Base-by-base conservation (phyloP, 116 monocot species). In the Posidonia oceanica region DNA sequence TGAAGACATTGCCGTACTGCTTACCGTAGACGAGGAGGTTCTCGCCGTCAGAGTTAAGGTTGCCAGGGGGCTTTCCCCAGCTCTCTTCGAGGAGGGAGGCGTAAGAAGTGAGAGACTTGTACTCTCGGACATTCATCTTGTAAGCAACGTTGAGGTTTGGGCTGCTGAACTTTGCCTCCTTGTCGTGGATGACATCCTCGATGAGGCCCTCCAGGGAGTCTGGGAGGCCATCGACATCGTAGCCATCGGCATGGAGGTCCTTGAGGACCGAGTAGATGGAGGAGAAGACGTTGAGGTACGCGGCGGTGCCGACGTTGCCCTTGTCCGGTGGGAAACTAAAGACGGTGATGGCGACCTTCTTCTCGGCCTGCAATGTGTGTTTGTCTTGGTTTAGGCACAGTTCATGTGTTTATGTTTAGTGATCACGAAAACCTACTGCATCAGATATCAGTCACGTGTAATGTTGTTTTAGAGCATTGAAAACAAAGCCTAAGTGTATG, bases 311-410 rank as follows among this genome's bases (percentile, higher is more conserved):
- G 2, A 98, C 97, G 52, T 98, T 98, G 81, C 97, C 97, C 63
- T 98, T 98, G 89, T 98, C 97, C 3, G 97, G 97, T 16, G 97
- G 97, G 79, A 98, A 98, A 75, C 97, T 92, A 82, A 98, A 98
- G 2, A 93, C 97, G 2, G 97, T 98, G 76, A 98, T 92, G 0
- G 97, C 97, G 52, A 98, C 52, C 71, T 82, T 92, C 93, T 98
- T 98, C 64, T 87, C 87, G 51, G 69, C 80, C 96, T 96, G 76
- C 36, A 66, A 38, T 36, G 22, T 36, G 21, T 5, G 36, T 61
- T 29, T 29, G 29, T 29, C 29, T 29, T 29, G 29, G 29, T 29
- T 29, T 29, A 29, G 29, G 29, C 29, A 29, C 29, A 29, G 29
- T 29, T 29, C 29, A 29, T 29, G 29, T 29, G 29, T 29, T 29